A percentile compares a stretch with the other conserved stretches of the same genome.
phyloP scores from a whole-genome alignment of 2,329 filamentous ascomycete genomes.

The Amauroascus niger region DNA sequence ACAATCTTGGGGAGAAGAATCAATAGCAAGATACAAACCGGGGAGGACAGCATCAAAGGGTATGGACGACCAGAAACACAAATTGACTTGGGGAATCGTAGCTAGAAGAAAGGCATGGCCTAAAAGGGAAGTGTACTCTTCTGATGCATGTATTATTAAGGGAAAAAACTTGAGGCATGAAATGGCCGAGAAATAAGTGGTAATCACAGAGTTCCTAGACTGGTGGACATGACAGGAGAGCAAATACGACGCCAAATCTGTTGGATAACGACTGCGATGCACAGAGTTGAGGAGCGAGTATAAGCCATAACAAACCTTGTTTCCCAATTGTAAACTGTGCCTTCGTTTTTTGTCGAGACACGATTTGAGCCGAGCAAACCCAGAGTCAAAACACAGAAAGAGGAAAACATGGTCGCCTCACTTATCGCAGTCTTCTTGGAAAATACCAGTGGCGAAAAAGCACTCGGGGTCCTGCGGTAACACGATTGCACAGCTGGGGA shows the following conservation, averaged over 20 bases:
- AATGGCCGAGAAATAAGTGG: neutral
- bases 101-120: neutral
- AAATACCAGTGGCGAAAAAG: constrained; percentile 4
- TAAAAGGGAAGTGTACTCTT: neutral
- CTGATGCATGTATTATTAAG: neutral
- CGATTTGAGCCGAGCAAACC: constrained; percentile 3
- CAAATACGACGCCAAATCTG: constrained; percentile 2
- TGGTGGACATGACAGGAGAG: constrained; percentile 4
- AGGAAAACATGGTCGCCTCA: constrained; percentile 8
- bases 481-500: constrained; percentile 5
- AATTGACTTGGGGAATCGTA: constrained; percentile 8
- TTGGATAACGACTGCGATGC: neutral
- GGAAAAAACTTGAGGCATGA: neutral
- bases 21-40: neutral
- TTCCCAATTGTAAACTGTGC: constrained; percentile 4
- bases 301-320: neutral
- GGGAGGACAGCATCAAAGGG: constrained; percentile 1
- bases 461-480: neutral
- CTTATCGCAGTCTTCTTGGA: neutral
- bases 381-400: constrained; percentile 6
- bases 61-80: constrained; percentile 9
- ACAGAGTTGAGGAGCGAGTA: neutral
- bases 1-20: neutral
- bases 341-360: neutral
- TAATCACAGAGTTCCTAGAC: constrained; percentile 5